phyloP scores from a whole-genome alignment of 129 eudicot genomes.

The Pseudognaphalium luteoalbum region DNA sequence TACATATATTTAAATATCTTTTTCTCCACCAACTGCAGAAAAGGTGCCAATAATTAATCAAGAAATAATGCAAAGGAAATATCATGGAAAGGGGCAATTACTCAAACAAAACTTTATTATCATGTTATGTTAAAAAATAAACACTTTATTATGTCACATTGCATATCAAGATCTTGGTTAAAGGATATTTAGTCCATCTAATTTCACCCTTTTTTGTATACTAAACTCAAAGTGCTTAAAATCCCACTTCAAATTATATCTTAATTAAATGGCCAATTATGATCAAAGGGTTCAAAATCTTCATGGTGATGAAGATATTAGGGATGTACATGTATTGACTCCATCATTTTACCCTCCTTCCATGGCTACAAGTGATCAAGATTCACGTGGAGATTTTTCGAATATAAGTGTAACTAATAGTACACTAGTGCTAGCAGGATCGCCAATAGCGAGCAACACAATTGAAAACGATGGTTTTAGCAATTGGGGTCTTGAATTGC shows the following conservation, averaged over 20 bases:
- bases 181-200: slow-evolving; percentile 28
- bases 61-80: slow-evolving; percentile 19
- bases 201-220: slow-evolving; percentile 21
- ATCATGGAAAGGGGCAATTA: slow-evolving; percentile 28
- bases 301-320: slow-evolving; percentile 34
- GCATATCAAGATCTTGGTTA: slow-evolving; percentile 31
- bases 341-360: slow-evolving; percentile 32
- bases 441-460: slow-evolving; percentile 34
- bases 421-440: slow-evolving; percentile 46
- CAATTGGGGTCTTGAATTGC: slow-evolving; percentile 47
- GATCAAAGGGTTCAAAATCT: slow-evolving; percentile 28
- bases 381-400: slow-evolving; percentile 30
- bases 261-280: slow-evolving; percentile 34
- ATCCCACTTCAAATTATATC: slow-evolving; percentile 22
- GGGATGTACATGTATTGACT: slow-evolving; percentile 38
- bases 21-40: slow-evolving; percentile 25
- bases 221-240: slow-evolving; percentile 28
- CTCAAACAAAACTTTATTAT: slow-evolving; percentile 21
- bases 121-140: background rate
- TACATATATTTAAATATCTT: slow-evolving; percentile 27
- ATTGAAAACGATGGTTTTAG: slow-evolving; percentile 33
- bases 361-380: slow-evolving; percentile 31
- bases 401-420: slow-evolving; percentile 37
- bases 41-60: slow-evolving; percentile 14
- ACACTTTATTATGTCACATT: slow-evolving; percentile 31